Evolutionary conservation across 495 filamentous ascomycete species (phyloP), one percentile per base, ranked within the genome.

Genomic region (Penicillium pulvis): DNA sequence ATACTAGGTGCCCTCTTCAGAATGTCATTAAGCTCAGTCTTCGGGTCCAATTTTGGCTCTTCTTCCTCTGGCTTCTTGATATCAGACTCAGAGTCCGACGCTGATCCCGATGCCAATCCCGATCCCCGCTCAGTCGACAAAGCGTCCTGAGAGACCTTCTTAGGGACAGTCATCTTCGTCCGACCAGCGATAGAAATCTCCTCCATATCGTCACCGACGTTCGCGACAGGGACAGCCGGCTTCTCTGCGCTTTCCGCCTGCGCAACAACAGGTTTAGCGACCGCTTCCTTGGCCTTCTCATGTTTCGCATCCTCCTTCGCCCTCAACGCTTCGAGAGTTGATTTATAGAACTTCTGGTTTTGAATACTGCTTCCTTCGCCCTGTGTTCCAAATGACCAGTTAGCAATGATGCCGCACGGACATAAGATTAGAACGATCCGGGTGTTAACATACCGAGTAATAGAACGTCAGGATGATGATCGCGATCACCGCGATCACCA

Each of bases 1-100:
- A 63, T 84, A 93, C 91, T 86, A 55, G 92, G 91, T 26, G 90
- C 84, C 57, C 85, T 85, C 77, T 93, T 93, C 54, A 96, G 72
- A 46, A 97, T 93, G 16, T 65, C 70, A 67, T 89, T 87, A 61
- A 97, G 70, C 75, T 90, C 87, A 20, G 74, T 66, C 60, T 81
- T 81, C 17, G 73, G 70, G 20, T 80, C 71, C 41, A 72, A 64
- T 8, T 58, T 51, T 30, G 57, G 60, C 6, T 48, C 48, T 1
- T 71, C 65, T 30, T 63, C 66, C 47, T 54, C 52, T 33, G 62
- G 55, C 45, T 70, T 65, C 45, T 61, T 59, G 9, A 53, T 55
- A 10, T 72, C 67, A 20, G 44, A 30, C 11, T 26, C 39, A 4
- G 19, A 28, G 6, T 24, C 31, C 4, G 51, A 24, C 9, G 48